phyloP scores from a whole-genome alignment of 2,329 filamentous ascomycete species.

The Sporothrix inflata region DNA sequence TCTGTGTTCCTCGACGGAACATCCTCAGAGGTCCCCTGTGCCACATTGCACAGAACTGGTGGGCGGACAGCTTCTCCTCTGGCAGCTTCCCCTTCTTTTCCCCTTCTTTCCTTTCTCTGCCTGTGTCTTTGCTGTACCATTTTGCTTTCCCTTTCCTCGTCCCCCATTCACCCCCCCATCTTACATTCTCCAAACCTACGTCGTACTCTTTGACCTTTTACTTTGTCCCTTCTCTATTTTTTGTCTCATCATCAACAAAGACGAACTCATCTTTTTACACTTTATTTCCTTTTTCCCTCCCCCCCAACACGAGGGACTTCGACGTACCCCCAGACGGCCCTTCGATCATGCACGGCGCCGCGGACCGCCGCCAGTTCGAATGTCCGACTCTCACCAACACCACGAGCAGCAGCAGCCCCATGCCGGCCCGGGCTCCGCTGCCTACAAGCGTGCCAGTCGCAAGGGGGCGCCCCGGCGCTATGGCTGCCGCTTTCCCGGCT shows the following conservation, averaged over 20 bases:
- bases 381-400: slow-evolving; percentile 32
- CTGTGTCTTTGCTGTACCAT: background rate
- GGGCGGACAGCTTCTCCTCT: slow-evolving; percentile 4
- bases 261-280: background rate
- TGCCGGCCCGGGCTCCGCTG: slow-evolving; percentile 21
- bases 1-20: background rate
- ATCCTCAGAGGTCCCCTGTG: slow-evolving; percentile 1
- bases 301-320: background rate
- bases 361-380: slow-evolving; percentile 17
- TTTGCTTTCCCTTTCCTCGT: background rate
- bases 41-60: slow-evolving; percentile 10
- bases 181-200: background rate
- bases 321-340: background rate
- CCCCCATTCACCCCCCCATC: slow-evolving; percentile 13
- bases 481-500: slow-evolving; percentile 69
- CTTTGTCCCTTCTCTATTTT: background rate
- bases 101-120: background rate
- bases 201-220: background rate
- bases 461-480: slow-evolving; percentile 58
- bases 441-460: slow-evolving; percentile 56
- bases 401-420: slow-evolving; percentile 25
- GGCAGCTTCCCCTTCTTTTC: slow-evolving; percentile 5
- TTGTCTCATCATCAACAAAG: background rate
- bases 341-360: slow-evolving; percentile 16
- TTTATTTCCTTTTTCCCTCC: background rate